A percentile compares a stretch with the other conserved stretches of the same genome.
Conservation (phyloP, 1,284 basidiomycete species). For the Blastosporella zonata region DNA sequence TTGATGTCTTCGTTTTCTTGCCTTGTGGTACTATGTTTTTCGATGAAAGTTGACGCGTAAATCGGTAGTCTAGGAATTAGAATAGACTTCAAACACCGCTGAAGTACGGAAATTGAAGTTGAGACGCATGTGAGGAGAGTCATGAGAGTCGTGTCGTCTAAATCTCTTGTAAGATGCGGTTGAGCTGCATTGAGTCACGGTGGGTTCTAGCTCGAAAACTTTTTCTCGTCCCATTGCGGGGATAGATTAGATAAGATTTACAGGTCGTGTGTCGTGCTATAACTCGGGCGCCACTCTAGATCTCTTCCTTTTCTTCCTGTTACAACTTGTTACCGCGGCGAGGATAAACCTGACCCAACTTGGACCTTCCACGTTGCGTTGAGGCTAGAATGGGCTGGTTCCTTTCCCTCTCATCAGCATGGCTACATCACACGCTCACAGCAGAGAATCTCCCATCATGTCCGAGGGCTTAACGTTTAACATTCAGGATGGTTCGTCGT, state of each 20-base stretch:
- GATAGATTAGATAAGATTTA: neutral
- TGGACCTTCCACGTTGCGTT: no score
- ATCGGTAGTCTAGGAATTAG: constrained; percentile 4
- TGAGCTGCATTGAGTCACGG: neutral
- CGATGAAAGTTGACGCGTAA: constrained; percentile 9
- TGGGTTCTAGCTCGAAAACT: neutral
- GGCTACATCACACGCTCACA: no score
- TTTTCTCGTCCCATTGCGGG: neutral
- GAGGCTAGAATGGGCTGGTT: no score
- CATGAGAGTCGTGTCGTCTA: neutral
- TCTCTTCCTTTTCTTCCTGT: no score
- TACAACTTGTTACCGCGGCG: no score
- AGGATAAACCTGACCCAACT: no score
- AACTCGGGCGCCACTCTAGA: neutral
- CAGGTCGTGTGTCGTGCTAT: neutral
- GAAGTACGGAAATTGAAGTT: constrained; percentile 1
- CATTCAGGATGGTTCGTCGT: no score
- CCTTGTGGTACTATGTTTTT: constrained; percentile 18
- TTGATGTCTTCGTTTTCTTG: constrained; percentile 17
- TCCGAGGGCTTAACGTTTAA: no score
- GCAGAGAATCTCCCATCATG: no score
- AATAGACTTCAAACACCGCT: neutral
- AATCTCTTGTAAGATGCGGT: neutral
- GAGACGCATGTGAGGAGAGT: constrained; percentile 1
- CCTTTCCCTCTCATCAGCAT: no score